A percentile compares a stretch with the other conserved stretches of the same genome.
Evolutionary conservation across 2,329 filamentous ascomycete genomes (phyloP).

Genomic region (Aotearoamyces nothofagi): DNA sequence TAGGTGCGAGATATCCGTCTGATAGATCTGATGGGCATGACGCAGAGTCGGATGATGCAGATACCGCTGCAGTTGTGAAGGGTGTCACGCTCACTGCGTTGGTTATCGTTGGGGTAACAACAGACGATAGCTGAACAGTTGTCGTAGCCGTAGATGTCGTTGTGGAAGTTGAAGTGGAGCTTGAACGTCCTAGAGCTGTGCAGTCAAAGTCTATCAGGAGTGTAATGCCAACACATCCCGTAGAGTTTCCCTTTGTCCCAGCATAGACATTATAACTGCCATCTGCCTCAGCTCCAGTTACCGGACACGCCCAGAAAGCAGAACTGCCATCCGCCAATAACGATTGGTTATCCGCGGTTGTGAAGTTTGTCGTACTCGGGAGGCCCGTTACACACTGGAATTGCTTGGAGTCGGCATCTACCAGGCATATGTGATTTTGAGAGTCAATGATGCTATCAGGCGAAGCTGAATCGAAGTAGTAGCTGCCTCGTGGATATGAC

Average conservation of each 20-base stretch:
- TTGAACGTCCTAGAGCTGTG: conserved; percentile 9
- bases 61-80: conserved; percentile 1
- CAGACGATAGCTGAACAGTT: background rate
- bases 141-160: background rate
- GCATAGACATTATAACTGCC: conserved; percentile 14
- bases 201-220: conserved; percentile 13
- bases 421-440: conserved; percentile 11
- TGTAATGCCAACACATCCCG: conserved; percentile 13
- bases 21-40: conserved; percentile 13
- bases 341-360: conserved; percentile 9
- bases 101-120: background rate
- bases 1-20: conserved; percentile 12
- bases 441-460: conserved; percentile 11
- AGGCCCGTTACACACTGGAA: conserved; percentile 12
- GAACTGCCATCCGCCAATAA: conserved; percentile 8
- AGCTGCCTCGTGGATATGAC: conserved; percentile 9
- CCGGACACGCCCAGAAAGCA: conserved; percentile 14
- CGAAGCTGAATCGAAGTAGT: conserved; percentile 9
- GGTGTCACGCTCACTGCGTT: background rate
- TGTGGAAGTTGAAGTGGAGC: conserved; percentile 1
- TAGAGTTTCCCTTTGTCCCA: conserved; percentile 8
- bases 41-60: conserved; percentile 1
- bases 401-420: conserved; percentile 9
- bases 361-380: conserved; percentile 7
- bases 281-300: conserved; percentile 12